A percentile compares a stretch with the other conserved stretches of the same genome.
phyloP scores from a whole-genome alignment of 2,329 filamentous ascomycete species.

The Calonectria henricotiae region DNA sequence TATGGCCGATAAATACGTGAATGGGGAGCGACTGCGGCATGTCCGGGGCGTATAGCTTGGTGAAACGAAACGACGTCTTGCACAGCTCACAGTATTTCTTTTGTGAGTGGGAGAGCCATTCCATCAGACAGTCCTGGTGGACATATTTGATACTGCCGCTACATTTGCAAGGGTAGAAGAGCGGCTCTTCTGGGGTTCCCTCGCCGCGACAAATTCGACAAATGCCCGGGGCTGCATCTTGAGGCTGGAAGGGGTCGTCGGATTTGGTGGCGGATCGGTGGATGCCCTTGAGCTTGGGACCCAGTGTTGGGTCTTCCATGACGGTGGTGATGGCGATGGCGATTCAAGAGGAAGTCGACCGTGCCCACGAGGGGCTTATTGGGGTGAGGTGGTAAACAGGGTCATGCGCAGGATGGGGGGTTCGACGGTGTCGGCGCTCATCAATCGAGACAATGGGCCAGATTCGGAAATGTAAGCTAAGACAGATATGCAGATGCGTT shows the following conservation, averaged over 20 bases:
- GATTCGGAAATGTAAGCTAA: slow-evolving; percentile 29
- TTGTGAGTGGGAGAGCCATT: slow-evolving; percentile 98
- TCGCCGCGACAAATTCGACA: slow-evolving; percentile 98
- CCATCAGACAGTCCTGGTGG: slow-evolving; percentile 98
- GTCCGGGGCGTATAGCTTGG: slow-evolving; percentile 94
- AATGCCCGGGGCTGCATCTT: slow-evolving; percentile 75
- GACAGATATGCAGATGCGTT: slow-evolving; percentile 25
- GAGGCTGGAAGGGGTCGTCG: slow-evolving; percentile 52
- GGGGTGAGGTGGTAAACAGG: slow-evolving; percentile 32
- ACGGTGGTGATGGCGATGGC: slow-evolving; percentile 36
- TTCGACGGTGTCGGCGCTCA: slow-evolving; percentile 35
- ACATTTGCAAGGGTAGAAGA: slow-evolving; percentile 99
- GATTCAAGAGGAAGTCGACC: slow-evolving; percentile 46
- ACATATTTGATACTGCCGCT: slow-evolving; percentile 99
- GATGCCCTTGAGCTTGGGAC: slow-evolving; percentile 48
- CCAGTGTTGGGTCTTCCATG: slow-evolving; percentile 52
- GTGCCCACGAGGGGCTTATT: slow-evolving; percentile 55
- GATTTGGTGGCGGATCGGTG: slow-evolving; percentile 48
- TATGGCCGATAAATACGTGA: slow-evolving; percentile 85
- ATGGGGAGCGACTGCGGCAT: slow-evolving; percentile 91
- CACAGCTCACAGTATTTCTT: slow-evolving; percentile 99
- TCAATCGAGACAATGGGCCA: slow-evolving; percentile 27
- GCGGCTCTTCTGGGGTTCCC: slow-evolving; percentile 83
- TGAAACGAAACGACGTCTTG: slow-evolving; percentile 98
- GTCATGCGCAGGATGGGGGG: slow-evolving; percentile 46